phyloP scores from a whole-genome alignment of 805 yeast genomes.

The Wickerhamomyces ciferrii region DNA sequence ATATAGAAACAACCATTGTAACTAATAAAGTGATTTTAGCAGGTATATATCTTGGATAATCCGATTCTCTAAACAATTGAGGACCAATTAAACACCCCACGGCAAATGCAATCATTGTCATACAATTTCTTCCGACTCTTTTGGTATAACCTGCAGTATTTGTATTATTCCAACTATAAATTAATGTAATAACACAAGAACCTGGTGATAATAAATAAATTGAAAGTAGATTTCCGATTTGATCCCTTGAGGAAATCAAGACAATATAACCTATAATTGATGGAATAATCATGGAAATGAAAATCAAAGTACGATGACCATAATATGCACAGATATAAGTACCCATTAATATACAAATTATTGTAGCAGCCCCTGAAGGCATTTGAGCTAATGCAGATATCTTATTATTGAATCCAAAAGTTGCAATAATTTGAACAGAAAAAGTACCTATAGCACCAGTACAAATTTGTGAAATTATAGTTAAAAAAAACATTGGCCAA shows the following conservation, averaged over 20 bases:
- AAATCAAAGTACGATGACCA: constrained; percentile 28
- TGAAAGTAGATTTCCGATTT: constrained; percentile 40
- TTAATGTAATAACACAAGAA: constrained; percentile 46
- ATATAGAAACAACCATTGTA: constrained; percentile 40
- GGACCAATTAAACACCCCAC: constrained; percentile 57
- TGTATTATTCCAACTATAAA: constrained; percentile 52
- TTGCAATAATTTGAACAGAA: constrained; percentile 25
- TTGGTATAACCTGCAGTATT: constrained; percentile 60
- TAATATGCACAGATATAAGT: constrained; percentile 30
- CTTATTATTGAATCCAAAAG: constrained; percentile 31
- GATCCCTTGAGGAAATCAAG: constrained; percentile 30
- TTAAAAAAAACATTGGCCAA: constrained; percentile 38
- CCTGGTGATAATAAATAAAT: constrained; percentile 47
- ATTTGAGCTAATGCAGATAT: constrained; percentile 42
- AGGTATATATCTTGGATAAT: constrained; percentile 47
- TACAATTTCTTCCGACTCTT: constrained; percentile 42
- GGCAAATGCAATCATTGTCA: constrained; percentile 49
- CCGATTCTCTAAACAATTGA: constrained; percentile 44
- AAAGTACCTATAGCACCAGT: constrained; percentile 36
- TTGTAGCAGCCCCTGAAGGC: constrained; percentile 47
- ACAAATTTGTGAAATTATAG: constrained; percentile 37
- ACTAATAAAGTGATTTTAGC: constrained; percentile 54
- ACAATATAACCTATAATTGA: constrained; percentile 47
- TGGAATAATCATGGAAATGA: constrained; percentile 35
- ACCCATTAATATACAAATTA: constrained; percentile 31